These are phyloP conservation scores for Ogataea allantospora DNA, from an alignment of 805 yeast genomes.

Conservation along the genomic window DNA sequence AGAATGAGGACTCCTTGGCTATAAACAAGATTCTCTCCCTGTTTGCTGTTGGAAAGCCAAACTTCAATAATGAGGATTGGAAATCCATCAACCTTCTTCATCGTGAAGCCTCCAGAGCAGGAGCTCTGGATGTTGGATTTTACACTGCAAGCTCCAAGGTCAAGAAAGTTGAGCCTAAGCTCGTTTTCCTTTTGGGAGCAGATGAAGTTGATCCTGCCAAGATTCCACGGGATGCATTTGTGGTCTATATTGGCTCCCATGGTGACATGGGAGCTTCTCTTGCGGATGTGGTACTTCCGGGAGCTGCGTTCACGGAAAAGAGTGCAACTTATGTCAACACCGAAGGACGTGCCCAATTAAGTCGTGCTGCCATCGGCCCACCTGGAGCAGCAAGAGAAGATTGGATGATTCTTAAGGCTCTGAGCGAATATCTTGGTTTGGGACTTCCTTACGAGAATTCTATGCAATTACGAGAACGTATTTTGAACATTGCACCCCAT, in stretches of 20 bases:
- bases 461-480: constrained; percentile 63
- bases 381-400: constrained; percentile 92
- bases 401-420: constrained; percentile 84
- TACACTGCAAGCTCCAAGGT: constrained; percentile 47
- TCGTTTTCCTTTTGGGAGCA: constrained; percentile 79
- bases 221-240: constrained; percentile 82
- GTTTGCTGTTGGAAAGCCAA: constrained; percentile 53
- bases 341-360: constrained; percentile 83
- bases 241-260: constrained; percentile 87
- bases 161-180: constrained; percentile 56
- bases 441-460: constrained; percentile 76
- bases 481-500: constrained; percentile 79
- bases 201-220: constrained; percentile 71
- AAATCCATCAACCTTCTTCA: constrained; percentile 79
- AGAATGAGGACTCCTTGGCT: constrained; percentile 61
- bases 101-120: constrained; percentile 84
- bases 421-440: constrained; percentile 70
- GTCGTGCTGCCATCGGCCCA: constrained; percentile 83
- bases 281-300: constrained; percentile 86
- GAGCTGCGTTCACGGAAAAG: constrained; percentile 87
- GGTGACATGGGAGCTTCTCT: constrained; percentile 87
- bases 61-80: constrained; percentile 72
- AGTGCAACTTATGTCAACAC: constrained; percentile 83
- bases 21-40: constrained; percentile 58
- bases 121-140: constrained; percentile 84